These are phyloP conservation scores for Fusarium chaquense DNA, from an alignment of 2,329 filamentous ascomycete genomes.

Conservation along the genomic window DNA sequence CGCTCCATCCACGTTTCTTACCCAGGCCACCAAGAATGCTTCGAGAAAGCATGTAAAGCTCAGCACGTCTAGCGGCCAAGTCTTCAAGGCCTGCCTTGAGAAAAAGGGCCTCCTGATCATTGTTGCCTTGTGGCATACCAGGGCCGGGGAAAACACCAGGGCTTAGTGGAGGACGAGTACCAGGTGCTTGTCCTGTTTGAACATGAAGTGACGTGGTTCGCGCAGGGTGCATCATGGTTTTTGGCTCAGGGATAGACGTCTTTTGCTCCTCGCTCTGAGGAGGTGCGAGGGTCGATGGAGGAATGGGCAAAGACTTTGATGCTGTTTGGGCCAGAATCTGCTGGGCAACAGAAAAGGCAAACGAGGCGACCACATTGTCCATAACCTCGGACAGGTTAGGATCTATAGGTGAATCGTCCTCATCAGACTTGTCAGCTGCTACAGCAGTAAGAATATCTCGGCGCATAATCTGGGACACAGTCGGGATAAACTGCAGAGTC, in stretches of 20 bases:
- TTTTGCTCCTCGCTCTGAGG: conserved; percentile 69
- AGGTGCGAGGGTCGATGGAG: conserved; percentile 65
- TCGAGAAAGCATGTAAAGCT: conserved; percentile 83
- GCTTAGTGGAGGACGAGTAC: conserved; percentile 58
- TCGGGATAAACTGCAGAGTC: conserved; percentile 85
- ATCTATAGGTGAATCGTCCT: conserved; percentile 51
- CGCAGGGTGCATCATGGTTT: conserved; percentile 77
- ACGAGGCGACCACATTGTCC: conserved; percentile 81
- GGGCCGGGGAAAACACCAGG: conserved; percentile 66
- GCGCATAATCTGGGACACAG: conserved; percentile 82
- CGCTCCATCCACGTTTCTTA: conserved; percentile 77
- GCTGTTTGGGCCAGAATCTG: conserved; percentile 82
- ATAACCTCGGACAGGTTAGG: conserved; percentile 65
- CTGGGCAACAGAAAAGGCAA: conserved; percentile 80
- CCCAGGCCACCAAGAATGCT: conserved; percentile 83
- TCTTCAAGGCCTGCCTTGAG: conserved; percentile 79
- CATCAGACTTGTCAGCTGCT: conserved; percentile 55
- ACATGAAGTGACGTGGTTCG: conserved; percentile 71
- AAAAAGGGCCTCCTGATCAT: conserved; percentile 61
- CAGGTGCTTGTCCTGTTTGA: conserved; percentile 53
- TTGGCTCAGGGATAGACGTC: conserved; percentile 72
- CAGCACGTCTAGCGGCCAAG: conserved; percentile 83
- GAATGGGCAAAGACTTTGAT: conserved; percentile 75
- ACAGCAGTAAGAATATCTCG: conserved; percentile 79
- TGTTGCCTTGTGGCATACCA: conserved; percentile 56